A percentile compares a stretch with the other conserved stretches of the same genome.
These are phyloP conservation scores for Trematosphaeria pertusa DNA, from an alignment of 2,329 filamentous ascomycete genomes.

Conservation along the genomic window DNA sequence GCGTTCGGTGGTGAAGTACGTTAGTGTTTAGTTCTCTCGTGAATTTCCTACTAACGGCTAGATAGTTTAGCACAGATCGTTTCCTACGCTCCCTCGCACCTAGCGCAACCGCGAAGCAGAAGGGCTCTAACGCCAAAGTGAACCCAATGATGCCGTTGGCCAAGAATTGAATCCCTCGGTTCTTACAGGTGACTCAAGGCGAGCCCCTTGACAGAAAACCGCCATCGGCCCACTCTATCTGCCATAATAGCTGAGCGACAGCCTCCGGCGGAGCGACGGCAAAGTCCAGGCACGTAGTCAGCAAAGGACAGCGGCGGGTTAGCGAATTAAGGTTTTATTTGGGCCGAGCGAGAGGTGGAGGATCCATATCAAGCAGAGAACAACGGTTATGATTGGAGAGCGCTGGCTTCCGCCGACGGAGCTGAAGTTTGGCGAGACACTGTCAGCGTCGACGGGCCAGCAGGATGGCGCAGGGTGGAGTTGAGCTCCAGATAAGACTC, in stretches of 20 bases:
- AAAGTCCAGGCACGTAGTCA: conserved; percentile 13
- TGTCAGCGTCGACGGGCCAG: conserved; percentile 15
- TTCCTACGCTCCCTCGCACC: conserved; percentile 15
- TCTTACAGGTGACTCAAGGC: conserved; percentile 12
- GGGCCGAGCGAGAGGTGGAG: conserved; percentile 11
- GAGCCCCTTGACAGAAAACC: conserved; percentile 16
- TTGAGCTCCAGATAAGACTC: conserved; percentile 12
- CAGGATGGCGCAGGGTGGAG: conserved; percentile 14
- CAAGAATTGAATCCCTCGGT: conserved; percentile 14
- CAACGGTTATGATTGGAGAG: no score
- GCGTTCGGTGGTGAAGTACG: no score
- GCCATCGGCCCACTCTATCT: conserved; percentile 19
- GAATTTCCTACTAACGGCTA: conserved; percentile 15
- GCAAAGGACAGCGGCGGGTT: conserved; percentile 12
- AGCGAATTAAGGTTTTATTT: conserved; percentile 14
- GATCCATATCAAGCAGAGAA: conserved; percentile 10
- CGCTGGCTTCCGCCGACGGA: no score
- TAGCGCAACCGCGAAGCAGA: conserved; percentile 13
- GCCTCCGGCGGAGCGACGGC: conserved; percentile 14
- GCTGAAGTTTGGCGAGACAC: no score
- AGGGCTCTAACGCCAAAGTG: conserved; percentile 13
- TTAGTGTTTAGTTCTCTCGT: conserved; percentile 15
- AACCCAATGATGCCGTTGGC: conserved; percentile 13
- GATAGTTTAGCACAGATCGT: conserved; percentile 15
- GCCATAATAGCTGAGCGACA: conserved; percentile 15